phyloP scores from a whole-genome alignment of 2,329 filamentous ascomycete species.

The Aspergillus ochraceoroseus region DNA sequence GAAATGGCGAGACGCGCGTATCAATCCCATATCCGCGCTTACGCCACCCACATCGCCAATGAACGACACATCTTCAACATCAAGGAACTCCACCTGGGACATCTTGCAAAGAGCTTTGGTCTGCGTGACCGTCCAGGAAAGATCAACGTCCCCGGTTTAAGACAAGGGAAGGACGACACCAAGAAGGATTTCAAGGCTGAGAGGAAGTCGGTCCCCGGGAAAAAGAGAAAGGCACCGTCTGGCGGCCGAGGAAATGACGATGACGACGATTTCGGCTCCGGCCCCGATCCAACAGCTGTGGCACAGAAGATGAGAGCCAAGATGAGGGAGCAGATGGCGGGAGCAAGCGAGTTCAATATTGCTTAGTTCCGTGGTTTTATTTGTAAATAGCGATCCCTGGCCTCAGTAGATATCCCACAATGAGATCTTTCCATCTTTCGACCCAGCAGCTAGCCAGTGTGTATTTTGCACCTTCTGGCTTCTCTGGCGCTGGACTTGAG shows the following conservation, averaged over 20 bases:
- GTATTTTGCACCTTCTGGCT: conserved; percentile 60
- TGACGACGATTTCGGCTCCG: conserved; percentile 25
- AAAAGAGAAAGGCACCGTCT: conserved; percentile 32
- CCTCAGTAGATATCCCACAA: conserved; percentile 86
- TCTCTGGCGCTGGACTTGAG: conserved; percentile 60
- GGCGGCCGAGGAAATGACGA: conserved; percentile 22
- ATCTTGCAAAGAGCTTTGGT: conserved; percentile 89
- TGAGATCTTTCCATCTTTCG: conserved; percentile 92
- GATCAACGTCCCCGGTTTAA: conserved; percentile 56
- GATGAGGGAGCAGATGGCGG: conserved; percentile 49
- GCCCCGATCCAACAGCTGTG: conserved; percentile 43
- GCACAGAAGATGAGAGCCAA: conserved; percentile 52
- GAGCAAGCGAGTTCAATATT: conserved; percentile 56
- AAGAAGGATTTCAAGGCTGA: conserved; percentile 47
- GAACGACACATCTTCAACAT: conserved; percentile 89
- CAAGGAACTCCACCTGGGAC: conserved; percentile 81
- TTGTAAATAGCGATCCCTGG: conserved; percentile 30
- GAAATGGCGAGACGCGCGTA: conserved; percentile 80
- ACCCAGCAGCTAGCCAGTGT: conserved; percentile 86
- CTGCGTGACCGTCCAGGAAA: conserved; percentile 81
- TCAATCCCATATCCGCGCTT: conserved; percentile 88
- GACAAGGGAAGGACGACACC: conserved; percentile 46
- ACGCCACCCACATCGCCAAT: conserved; percentile 83
- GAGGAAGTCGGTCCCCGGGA: conserved; percentile 35
- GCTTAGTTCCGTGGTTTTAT: conserved; percentile 37